Evolutionary conservation across 306 rosid genomes (phyloP).

Genomic region (Cucumis cinereus): DNA sequence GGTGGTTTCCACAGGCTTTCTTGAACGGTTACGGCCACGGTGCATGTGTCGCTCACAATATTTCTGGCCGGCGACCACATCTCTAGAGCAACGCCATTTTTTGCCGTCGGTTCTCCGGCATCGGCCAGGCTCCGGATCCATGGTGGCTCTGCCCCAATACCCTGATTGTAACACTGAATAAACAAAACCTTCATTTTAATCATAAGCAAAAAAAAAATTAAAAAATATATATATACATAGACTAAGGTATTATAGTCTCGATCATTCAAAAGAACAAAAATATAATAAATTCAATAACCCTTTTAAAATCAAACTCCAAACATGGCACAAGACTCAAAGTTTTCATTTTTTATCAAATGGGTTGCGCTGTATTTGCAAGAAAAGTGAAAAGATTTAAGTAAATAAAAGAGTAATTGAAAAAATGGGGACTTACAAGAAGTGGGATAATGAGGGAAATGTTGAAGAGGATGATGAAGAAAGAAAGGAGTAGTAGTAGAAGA

Average conservation of each 20-base stretch:
- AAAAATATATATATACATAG: too few species aligned
- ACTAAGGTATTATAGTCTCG: too few species aligned
- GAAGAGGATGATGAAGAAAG: constrained; percentile 51
- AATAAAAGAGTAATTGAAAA: neutral
- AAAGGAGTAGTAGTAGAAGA: constrained; percentile 24
- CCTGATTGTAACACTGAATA: constrained; percentile 63
- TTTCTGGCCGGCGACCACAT: constrained; percentile 92
- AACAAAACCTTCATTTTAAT: neutral
- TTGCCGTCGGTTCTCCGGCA: constrained; percentile 97
- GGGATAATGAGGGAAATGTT: constrained; percentile 35
- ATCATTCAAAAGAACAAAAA: too few species aligned
- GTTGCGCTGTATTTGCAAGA: neutral
- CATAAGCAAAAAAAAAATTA: too few species aligned
- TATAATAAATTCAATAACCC: too few species aligned
- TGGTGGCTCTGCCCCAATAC: constrained; percentile 77
- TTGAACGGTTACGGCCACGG: constrained; percentile 99
- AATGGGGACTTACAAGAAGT: constrained; percentile 48
- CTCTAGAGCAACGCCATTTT: constrained; percentile 97
- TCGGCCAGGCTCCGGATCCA: constrained; percentile 98
- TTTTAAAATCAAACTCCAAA: neutral
- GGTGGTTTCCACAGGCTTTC: constrained; percentile 99
- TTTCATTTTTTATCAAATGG: neutral
- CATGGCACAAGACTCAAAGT: neutral
- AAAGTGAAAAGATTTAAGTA: too few species aligned
- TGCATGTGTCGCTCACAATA: constrained; percentile 97